Evolutionary conservation across 148 eudicot genomes (phyloP).

Genomic region (Diospyros lotus): DNA sequence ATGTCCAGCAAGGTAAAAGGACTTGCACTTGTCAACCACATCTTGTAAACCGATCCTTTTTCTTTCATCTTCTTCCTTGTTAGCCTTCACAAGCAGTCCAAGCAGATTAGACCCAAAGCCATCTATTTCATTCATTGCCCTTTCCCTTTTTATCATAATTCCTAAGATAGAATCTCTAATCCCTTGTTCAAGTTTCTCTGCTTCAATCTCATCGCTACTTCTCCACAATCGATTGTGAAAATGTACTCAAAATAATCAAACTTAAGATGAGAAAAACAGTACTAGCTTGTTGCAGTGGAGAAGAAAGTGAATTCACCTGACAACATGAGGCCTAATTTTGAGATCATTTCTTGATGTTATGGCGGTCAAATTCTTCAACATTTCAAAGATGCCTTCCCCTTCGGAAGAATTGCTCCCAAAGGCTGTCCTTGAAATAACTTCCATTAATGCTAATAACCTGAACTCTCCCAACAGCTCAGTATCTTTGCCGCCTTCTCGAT

Average conservation of each 20-base stretch:
- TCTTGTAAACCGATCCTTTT: background rate
- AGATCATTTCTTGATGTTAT: background rate
- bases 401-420: constrained; percentile 24
- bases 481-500: constrained; percentile 13
- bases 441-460: constrained; percentile 14
- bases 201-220: background rate
- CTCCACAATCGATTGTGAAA: background rate
- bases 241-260: background rate
- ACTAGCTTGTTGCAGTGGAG: too few relatives aligned
- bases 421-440: constrained; percentile 23
- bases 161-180: background rate
- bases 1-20: constrained; percentile 2
- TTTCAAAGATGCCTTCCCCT: constrained; percentile 16
- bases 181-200: constrained; percentile 5
- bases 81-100: constrained; percentile 3
- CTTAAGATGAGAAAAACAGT: background rate
- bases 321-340: too few relatives aligned
- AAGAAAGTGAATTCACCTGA: too few relatives aligned
- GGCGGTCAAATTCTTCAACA: constrained; percentile 2
- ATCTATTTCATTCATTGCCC: background rate
- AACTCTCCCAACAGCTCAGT: constrained; percentile 14
- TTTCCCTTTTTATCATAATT: constrained; percentile 1
- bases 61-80: background rate
- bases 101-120: background rate
- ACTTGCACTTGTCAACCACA: constrained; percentile 9